phyloP scores from a whole-genome alignment of 108 stramenopile genomes.

The Nitzschia inconspicua region DNA sequence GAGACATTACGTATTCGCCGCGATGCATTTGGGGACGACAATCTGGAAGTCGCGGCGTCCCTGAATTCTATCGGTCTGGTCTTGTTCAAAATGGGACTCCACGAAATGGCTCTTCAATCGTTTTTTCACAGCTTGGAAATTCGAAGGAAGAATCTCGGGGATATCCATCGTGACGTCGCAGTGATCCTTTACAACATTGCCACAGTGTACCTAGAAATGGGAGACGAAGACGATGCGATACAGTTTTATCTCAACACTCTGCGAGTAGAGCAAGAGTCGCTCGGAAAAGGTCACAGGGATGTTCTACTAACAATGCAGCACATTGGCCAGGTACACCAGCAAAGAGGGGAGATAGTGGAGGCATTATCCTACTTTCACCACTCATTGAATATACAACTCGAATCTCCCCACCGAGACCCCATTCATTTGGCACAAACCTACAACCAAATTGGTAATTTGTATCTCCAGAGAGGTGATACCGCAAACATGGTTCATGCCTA shows the following conservation, averaged over 20 bases:
- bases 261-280: slow-evolving; percentile 45
- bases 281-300: slow-evolving; percentile 38
- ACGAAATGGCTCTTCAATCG: slow-evolving; percentile 46
- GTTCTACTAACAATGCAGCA: slow-evolving; percentile 39
- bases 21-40: slow-evolving; percentile 37
- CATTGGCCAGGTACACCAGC: slow-evolving; percentile 38
- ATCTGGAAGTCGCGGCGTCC: slow-evolving; percentile 59
- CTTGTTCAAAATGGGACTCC: slow-evolving; percentile 49
- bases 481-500: slow-evolving; percentile 43
- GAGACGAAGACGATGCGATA: slow-evolving; percentile 56
- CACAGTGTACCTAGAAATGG: slow-evolving; percentile 47
- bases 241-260: slow-evolving; percentile 52
- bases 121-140: slow-evolving; percentile 53
- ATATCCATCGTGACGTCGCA: slow-evolving; percentile 51
- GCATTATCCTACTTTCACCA: too few species aligned
- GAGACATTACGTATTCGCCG: slow-evolving; percentile 51
- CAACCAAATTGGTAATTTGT: slow-evolving; percentile 59
- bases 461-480: slow-evolving; percentile 46
- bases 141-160: slow-evolving; percentile 34
- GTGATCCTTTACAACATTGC: slow-evolving; percentile 70
- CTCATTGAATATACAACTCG: too few species aligned
- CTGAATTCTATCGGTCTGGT: slow-evolving; percentile 67
- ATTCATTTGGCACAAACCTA: slow-evolving; percentile 51
- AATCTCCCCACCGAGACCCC: too few species aligned
- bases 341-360: slow-evolving; percentile 31